Percentiles rank a stretch among this genome's conserved stretches.
These are phyloP conservation scores for Suillus alpinus DNA, from an alignment of 768 basidiomycete species.

Conservation along the genomic window DNA sequence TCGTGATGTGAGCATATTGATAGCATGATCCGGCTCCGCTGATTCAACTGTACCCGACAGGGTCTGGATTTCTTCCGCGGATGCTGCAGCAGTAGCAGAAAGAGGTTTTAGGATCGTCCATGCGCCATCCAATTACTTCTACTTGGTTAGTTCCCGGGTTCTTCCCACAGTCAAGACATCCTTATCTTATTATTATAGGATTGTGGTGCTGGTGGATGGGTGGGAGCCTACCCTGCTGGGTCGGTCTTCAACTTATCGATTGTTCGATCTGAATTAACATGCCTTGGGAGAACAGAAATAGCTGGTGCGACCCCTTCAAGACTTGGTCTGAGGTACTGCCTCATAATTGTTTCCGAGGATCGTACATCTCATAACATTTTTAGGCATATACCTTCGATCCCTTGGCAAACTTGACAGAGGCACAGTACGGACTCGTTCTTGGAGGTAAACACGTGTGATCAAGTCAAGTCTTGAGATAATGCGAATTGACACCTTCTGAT, in stretches of 20 bases:
- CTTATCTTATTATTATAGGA: slow-evolving; percentile 27
- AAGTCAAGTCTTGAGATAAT: not conserved
- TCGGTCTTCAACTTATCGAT: slow-evolving; percentile 9
- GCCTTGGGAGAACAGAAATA: slow-evolving; percentile 26
- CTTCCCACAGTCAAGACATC: not conserved
- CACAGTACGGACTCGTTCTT: slow-evolving; percentile 37
- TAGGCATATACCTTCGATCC: slow-evolving; percentile 53
- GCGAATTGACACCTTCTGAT: slow-evolving; percentile 3
- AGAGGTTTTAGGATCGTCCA: slow-evolving; percentile 46
- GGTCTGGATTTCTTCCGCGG: slow-evolving; percentile 46
- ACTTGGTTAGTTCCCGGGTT: slow-evolving; percentile 32
- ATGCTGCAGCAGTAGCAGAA: slow-evolving; percentile 37
- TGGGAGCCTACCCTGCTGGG: slow-evolving; percentile 35
- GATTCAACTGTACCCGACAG: slow-evolving; percentile 14
- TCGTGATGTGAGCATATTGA: slow-evolving; percentile 34
- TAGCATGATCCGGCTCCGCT: not conserved
- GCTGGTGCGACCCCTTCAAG: slow-evolving; percentile 54
- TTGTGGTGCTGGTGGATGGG: slow-evolving; percentile 48
- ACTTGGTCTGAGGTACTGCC: slow-evolving; percentile 42
- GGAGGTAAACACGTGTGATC: slow-evolving; percentile 21
- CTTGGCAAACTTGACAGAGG: slow-evolving; percentile 36
- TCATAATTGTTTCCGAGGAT: slow-evolving; percentile 7
- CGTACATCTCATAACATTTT: slow-evolving; percentile 13
- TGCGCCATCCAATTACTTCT: slow-evolving; percentile 51
- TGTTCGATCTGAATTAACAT: not conserved